These are phyloP conservation scores for Tetrahymena borealis DNA, from an alignment of 73 alveolate genomes.

Conservation along the genomic window DNA sequence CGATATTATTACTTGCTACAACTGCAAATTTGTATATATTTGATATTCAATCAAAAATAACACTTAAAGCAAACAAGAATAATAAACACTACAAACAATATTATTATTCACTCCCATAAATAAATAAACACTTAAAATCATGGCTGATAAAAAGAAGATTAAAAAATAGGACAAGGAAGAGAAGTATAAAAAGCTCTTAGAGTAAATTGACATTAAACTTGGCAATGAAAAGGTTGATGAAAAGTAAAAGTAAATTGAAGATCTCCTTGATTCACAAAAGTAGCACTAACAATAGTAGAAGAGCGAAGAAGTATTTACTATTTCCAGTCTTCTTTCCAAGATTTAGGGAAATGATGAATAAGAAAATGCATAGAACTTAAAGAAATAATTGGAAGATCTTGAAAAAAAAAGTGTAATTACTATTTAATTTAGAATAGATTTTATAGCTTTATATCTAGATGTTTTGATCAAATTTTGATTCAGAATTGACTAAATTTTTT, in stretches of 20 bases:
- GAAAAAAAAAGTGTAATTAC: not conserved
- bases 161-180: not conserved
- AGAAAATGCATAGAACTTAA: not conserved
- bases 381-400: not conserved
- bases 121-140: not conserved
- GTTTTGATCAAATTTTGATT: no score
- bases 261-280: not conserved
- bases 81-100: not conserved
- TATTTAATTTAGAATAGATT: not conserved
- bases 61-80: not conserved
- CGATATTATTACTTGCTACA: not conserved
- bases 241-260: not conserved
- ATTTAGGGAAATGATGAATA: not conserved
- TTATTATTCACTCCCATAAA: not conserved
- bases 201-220: not conserved
- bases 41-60: not conserved
- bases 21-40: not conserved
- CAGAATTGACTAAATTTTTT: not conserved
- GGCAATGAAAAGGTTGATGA: not conserved
- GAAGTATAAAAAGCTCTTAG: not conserved
- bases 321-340: not conserved
- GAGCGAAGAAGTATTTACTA: not conserved
- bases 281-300: not conserved
- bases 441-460: no score
- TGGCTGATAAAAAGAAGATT: not conserved